Conservation (phyloP, 2,329 filamentous ascomycete genomes). For the Stenocarpella maydis region DNA sequence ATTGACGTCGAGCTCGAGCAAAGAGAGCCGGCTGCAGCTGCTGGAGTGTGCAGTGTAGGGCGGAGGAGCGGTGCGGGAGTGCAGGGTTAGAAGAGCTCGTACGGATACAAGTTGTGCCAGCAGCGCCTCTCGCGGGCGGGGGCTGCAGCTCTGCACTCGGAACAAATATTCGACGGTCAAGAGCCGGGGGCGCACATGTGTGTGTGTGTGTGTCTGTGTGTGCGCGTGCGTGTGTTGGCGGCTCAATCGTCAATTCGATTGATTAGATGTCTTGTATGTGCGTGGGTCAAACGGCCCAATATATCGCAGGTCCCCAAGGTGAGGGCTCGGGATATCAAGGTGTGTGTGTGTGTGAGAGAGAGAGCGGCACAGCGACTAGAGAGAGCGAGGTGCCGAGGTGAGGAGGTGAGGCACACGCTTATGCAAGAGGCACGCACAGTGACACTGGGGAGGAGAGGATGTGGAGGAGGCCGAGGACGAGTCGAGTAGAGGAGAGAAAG, state of each 20-base stretch:
- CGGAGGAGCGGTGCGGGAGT: not conserved
- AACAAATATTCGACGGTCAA: not conserved
- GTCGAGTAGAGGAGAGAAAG: not conserved
- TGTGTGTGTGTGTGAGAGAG: not conserved
- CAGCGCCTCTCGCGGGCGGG: no score
- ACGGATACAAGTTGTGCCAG: constrained; percentile 11
- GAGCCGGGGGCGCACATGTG: constrained; percentile 1
- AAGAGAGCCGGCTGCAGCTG: constrained; percentile 8
- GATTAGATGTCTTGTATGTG: no score
- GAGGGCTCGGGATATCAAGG: not conserved
- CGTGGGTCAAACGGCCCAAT: not conserved
- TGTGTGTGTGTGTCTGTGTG: no score
- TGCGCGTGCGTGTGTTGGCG: not conserved
- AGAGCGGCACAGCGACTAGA: no score
- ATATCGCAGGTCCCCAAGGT: not conserved
- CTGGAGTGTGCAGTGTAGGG: not conserved
- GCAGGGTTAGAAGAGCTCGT: not conserved
- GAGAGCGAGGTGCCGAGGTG: not conserved
- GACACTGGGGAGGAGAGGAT: not conserved
- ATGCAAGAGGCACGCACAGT: constrained; percentile 3
- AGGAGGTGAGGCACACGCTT: not conserved
- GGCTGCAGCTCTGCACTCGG: constrained; percentile 14
- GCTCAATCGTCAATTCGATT: not conserved
- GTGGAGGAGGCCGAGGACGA: not conserved
- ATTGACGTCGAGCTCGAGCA: not conserved